phyloP scores from a whole-genome alignment of 371 early-diverging fungal species.

The Saksenaea vasiformis region DNA sequence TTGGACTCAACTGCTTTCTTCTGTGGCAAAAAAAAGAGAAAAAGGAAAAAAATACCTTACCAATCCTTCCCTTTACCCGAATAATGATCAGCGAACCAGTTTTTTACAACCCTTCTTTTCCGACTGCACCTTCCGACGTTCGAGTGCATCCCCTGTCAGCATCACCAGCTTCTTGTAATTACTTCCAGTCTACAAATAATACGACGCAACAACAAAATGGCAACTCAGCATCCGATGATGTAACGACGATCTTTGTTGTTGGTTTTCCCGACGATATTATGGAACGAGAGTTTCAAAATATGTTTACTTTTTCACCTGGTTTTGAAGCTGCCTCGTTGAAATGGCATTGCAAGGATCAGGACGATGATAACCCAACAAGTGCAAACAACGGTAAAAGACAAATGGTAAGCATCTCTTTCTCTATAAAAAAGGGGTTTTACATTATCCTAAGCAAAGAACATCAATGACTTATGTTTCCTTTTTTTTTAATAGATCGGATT shows the following conservation, averaged over 20 bases:
- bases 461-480: not conserved
- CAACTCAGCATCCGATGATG: constrained; percentile 46
- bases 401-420: constrained; percentile 64
- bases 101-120: constrained; percentile 1
- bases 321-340: constrained; percentile 94
- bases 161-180: constrained; percentile 3
- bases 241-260: constrained; percentile 95
- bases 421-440: not conserved
- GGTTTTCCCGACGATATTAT: constrained; percentile 96
- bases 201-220: not conserved
- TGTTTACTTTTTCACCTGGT: constrained; percentile 93
- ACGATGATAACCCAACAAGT: constrained; percentile 44
- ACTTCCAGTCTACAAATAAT: not conserved
- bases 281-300: constrained; percentile 95
- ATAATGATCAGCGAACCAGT: constrained; percentile 18
- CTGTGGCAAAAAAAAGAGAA: constrained; percentile 2
- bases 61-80: not conserved
- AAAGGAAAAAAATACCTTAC: not conserved
- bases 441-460: not conserved
- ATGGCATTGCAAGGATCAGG: constrained; percentile 67
- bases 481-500: constrained; percentile 75
- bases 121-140: constrained; percentile 10
- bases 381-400: constrained; percentile 61
- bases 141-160: constrained; percentile 13
- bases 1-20: not conserved